Evolutionary conservation across 2,329 filamentous ascomycete species (phyloP).

Genomic region (Dactylellina cionopaga): DNA sequence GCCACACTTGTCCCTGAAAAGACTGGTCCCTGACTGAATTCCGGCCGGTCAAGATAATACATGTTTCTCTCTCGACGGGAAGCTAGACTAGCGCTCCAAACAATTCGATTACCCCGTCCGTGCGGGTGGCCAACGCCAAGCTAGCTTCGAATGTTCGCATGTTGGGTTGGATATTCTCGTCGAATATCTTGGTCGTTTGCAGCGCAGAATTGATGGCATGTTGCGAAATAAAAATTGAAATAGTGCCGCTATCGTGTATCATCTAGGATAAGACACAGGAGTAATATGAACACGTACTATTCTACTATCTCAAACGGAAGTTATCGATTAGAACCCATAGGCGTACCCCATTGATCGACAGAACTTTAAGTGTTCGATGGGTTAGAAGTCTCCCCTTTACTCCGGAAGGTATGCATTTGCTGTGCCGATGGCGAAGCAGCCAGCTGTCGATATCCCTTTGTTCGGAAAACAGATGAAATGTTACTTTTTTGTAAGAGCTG

Average conservation of each 20-base stretch:
- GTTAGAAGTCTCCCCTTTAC: slow-evolving; percentile 39
- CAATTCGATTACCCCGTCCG: slow-evolving; percentile 43
- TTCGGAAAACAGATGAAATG: slow-evolving; percentile 36
- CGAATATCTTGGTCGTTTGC: slow-evolving; percentile 38
- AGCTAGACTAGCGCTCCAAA: slow-evolving; percentile 11
- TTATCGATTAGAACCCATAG: too few relatives aligned
- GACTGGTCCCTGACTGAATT: slow-evolving; percentile 36
- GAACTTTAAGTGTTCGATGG: background rate
- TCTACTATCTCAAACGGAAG: too few relatives aligned
- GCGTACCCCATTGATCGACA: slow-evolving; percentile 46
- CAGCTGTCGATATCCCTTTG: slow-evolving; percentile 26
- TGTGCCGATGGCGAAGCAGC: slow-evolving; percentile 8
- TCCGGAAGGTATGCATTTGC: slow-evolving; percentile 33
- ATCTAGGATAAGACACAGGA: too few relatives aligned
- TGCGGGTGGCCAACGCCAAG: slow-evolving; percentile 24
- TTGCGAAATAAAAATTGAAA: too few relatives aligned
- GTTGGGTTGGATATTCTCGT: slow-evolving; percentile 41
- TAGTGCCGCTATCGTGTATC: too few relatives aligned
- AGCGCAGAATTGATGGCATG: slow-evolving; percentile 12
- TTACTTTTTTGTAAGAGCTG: slow-evolving; percentile 13
- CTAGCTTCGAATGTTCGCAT: slow-evolving; percentile 7
- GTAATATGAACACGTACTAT: too few relatives aligned
- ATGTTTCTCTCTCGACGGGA: background rate
- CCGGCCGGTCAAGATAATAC: slow-evolving; percentile 28
- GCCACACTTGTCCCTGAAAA: slow-evolving; percentile 23